Evolutionary conservation across 2,329 filamentous ascomycete genomes (phyloP), one percentile per base, ranked within the genome.

Genomic region (Trichoderma asperellum): DNA sequence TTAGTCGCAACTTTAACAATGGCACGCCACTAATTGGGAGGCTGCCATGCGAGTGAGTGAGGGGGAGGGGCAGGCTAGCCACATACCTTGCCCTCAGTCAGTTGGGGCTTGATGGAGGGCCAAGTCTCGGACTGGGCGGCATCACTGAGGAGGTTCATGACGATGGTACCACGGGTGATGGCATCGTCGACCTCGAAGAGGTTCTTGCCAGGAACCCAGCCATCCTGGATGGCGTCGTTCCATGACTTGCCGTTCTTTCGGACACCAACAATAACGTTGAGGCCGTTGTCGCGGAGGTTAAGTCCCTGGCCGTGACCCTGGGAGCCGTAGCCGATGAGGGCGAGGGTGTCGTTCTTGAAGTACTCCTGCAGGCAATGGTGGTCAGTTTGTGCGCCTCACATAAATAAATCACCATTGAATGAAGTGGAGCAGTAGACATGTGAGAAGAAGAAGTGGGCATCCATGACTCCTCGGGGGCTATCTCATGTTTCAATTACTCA

Each of bases 311-410:
- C 96, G 88, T 99, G 96, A 78, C 96, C 96, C 87, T 97, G 94
- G 73, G 94, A 97, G 79, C 87, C 96, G 85, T 99, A 99, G 82
- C 96, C 96, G 83, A 99, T 99, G 80, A 99, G 92, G 80, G 96
- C 96, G 77, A 99, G 93, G 76, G 95, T 98, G 85, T 99, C 96
- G 86, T 99, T 89, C 90, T 98, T 98, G 92, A 99, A 99, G 91
- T 95, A 99, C 74, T 98, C 93, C 92, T 97, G 76, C 97, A 76
- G 61, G 61, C 32, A 27, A 27, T 62, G n/a, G 55, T 4, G 34
- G 67, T 70, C 56, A 73, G 71, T 53, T 5, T 24, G 43, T n/a
- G 35, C n/a, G 29, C 59, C 12, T 57, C 37, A 55, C 47, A 14
- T 21, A 29, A 37, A 34, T 27, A 43, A 43, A 49, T n/a, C 65